Evolutionary conservation across 768 basidiomycete genomes (phyloP), one percentile per base, ranked within the genome.

Genomic region (Macrolepiota albuminosa): DNA sequence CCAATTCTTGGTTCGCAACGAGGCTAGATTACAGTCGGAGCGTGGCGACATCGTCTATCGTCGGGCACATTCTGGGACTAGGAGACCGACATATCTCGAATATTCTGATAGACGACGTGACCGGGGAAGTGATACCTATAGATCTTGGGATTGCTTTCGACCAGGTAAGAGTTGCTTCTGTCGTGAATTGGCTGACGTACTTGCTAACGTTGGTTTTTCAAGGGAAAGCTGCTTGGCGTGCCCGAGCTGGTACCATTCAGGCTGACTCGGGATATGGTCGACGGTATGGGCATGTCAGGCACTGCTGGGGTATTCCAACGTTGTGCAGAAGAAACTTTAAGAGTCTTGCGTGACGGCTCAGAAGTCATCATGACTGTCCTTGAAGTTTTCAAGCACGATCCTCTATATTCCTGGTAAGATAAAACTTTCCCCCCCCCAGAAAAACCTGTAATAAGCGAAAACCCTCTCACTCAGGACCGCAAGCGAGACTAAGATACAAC

Each of bases 61-160:
- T 97, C 18, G 97, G 96, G 0, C 90, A 96, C 67, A 78, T 97
- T 46, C 75, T 98, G 21, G 96, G 96, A 8, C 78, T 99, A 1
- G 96, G 96, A 0, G 96, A 99, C 70, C 84, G 96, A 13, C 96
- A 99, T 69, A 81, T 82, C 6, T 88, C 89, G 46, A 99, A 99
- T 72, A 96, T 99, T 66, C 78, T 99, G 48, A 76, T 98, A 48
- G 95, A 98, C 71, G 83, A 84, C 51, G 71, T 71, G 31, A 86
- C 84, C 9, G 96, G 96, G 16, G 93, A 98, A 68, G 80, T 95
- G 48, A 86, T 98, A 7, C 95, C 97, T 70, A 99, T 99, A 56
- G 96, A 99, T 72, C 78, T 98, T 1, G 96, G 96, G 1, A 94
- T 98, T 60, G 94, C 95, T 0, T 98, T 99, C 72, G 97, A 97